These are phyloP conservation scores for Myxozyma geophila DNA, from an alignment of 805 yeast genomes.

Conservation along the genomic window DNA sequence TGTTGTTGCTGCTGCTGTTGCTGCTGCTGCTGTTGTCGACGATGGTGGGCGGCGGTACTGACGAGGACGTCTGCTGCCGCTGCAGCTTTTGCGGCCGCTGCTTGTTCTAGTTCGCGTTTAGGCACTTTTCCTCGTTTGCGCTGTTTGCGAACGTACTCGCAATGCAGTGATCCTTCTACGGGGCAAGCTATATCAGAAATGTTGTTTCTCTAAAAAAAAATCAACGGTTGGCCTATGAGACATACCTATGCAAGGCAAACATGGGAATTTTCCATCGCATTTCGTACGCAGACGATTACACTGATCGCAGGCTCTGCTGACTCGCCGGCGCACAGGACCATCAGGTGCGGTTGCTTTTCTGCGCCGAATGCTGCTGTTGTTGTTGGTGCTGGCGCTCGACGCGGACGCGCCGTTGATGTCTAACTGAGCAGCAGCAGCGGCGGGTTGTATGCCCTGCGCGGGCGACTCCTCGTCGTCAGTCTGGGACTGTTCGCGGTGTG, in stretches of 20 bases:
- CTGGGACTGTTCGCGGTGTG: neutral
- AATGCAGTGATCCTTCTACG: conserved; percentile 36
- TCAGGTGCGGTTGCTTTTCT: conserved; percentile 7
- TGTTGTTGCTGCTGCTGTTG: neutral
- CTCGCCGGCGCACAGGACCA: conserved; percentile 16
- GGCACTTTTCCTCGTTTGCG: conserved; percentile 50
- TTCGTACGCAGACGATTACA: conserved; percentile 55
- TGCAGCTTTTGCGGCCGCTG: conserved; percentile 14
- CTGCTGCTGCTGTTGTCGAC: conserved; percentile 2
- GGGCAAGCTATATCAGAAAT: conserved; percentile 12
- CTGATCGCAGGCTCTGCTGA: conserved; percentile 52
- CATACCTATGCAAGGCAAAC: conserved; percentile 49
- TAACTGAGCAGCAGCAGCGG: neutral
- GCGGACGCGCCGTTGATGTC: neutral
- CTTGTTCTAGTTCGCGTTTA: conserved; percentile 20
- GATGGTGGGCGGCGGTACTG: conserved; percentile 11
- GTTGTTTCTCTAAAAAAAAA: no score
- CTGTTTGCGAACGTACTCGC: conserved; percentile 52
- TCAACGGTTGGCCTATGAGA: neutral
- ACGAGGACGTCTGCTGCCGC: conserved; percentile 6
- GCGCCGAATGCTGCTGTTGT: neutral
- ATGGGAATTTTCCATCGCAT: conserved; percentile 55
- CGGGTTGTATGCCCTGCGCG: neutral
- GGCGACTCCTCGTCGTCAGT: neutral
- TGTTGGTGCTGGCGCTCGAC: neutral